Percentiles rank a stretch among this genome's conserved stretches.
Conservation (phyloP, 257 asterid species). For the Jasminum sambac region DNA sequence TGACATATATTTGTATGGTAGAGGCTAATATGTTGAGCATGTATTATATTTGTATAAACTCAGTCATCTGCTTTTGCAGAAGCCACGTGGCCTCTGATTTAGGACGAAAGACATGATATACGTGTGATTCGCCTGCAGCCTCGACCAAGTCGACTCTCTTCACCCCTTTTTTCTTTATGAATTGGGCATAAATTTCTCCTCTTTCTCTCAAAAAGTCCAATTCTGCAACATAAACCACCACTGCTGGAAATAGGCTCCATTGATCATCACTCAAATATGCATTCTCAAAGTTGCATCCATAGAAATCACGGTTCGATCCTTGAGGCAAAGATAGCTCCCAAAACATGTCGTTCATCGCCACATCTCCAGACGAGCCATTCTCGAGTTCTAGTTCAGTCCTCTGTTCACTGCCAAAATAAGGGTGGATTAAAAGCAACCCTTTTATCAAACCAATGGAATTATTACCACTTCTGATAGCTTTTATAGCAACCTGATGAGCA, state of each 20-base stretch:
- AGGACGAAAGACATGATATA: conserved; percentile 62
- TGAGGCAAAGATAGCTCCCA: conserved; percentile 77
- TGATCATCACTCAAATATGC: conserved; percentile 26
- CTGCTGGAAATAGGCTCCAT: conserved; percentile 53
- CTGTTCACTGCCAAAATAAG: conserved; percentile 62
- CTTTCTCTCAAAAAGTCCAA: conserved; percentile 77
- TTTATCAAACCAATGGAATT: conserved; percentile 27
- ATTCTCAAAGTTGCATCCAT: conserved; percentile 61
- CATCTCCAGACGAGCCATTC: conserved; percentile 37
- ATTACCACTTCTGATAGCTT: conserved; percentile 2
- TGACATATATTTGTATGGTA: no score
- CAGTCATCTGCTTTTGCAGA: conserved; percentile 53
- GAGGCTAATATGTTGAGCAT: no score
- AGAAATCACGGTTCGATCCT: conserved; percentile 51
- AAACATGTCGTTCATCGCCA: conserved; percentile 64
- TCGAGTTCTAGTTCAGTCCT: conserved; percentile 55
- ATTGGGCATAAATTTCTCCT: conserved; percentile 62
- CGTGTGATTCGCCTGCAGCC: conserved; percentile 57
- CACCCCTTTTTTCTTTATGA: conserved; percentile 54
- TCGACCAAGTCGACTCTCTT: conserved; percentile 53
- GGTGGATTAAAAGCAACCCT: conserved; percentile 67
- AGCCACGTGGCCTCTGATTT: conserved; percentile 54
- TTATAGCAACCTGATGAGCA: conserved; percentile 58
- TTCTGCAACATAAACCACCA: conserved; percentile 63
- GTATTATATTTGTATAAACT: conserved; percentile 48